Percentiles rank a stretch among this genome's conserved stretches.
Conservation (phyloP, 352 stramenopile genomes). For the Globisporangium emineosum region DNA sequence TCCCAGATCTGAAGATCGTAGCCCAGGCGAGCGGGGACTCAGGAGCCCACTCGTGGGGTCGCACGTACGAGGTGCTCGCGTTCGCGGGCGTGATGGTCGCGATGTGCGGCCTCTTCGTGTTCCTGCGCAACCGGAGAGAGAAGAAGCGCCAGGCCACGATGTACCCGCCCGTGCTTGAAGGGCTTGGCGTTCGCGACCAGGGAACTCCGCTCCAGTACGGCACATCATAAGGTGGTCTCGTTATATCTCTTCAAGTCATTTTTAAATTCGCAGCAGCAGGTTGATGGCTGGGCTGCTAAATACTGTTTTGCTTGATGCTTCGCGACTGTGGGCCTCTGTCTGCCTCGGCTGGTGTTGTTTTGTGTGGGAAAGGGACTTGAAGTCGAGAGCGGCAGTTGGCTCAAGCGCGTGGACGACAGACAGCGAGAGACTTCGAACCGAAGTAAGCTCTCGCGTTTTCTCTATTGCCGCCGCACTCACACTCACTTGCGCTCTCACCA, state of each 20-base stretch:
- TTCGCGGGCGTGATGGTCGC: constrained; percentile 6
- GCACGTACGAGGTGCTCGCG: background rate
- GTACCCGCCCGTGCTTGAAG: constrained; percentile 7
- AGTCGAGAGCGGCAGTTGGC: background rate
- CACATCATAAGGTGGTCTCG: background rate
- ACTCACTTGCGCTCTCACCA: background rate
- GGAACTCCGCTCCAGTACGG: constrained; percentile 8
- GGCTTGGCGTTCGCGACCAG: background rate
- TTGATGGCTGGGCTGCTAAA: background rate
- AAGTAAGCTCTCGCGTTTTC: no score
- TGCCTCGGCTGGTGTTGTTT: background rate
- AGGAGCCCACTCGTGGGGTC: background rate
- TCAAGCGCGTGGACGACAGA: background rate
- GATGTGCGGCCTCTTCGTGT: constrained; percentile 4
- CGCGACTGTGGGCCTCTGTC: background rate
- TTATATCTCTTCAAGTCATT: background rate
- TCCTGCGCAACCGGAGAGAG: constrained; percentile 3
- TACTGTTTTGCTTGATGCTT: constrained; percentile 11
- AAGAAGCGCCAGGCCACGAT: constrained; percentile 8
- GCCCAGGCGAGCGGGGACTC: background rate
- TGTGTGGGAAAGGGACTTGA: background rate
- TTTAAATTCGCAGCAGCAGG: constrained; percentile 1
- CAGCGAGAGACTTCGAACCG: background rate
- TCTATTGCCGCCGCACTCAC: background rate
- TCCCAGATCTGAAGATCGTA: background rate